These are phyloP conservation scores for Candida takata DNA, from an alignment of 805 yeast species.

Conservation along the genomic window DNA sequence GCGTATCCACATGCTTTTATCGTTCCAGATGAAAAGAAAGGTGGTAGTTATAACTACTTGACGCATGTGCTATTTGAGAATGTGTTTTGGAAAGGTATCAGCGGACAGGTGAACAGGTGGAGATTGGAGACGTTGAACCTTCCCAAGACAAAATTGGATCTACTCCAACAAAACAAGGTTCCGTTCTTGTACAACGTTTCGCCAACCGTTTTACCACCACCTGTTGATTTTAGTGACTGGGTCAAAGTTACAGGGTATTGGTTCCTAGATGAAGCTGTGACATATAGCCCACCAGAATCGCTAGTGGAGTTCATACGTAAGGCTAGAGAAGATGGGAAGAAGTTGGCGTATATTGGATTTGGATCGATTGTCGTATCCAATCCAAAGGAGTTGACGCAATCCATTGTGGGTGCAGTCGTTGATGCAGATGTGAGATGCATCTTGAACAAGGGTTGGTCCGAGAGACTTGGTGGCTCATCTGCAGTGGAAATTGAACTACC, in stretches of 20 bases:
- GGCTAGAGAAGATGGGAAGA: constrained; percentile 57
- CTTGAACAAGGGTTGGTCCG: constrained; percentile 93
- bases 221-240: constrained; percentile 93
- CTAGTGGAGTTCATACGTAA: constrained; percentile 50
- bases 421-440: constrained; percentile 82
- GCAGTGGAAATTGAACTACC: constrained; percentile 47
- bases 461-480: constrained; percentile 40
- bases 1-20: constrained; percentile 96
- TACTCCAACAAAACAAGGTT: constrained; percentile 67
- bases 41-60: constrained; percentile 87
- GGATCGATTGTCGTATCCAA: constrained; percentile 91
- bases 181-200: constrained; percentile 89
- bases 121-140: constrained; percentile 59
- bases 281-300: constrained; percentile 53
- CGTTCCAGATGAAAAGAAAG: constrained; percentile 88
- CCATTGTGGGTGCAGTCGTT: constrained; percentile 71
- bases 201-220: constrained; percentile 84
- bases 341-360: constrained; percentile 86
- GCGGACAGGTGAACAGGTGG: constrained; percentile 85
- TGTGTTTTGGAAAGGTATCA: constrained; percentile 87
- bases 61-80: constrained; percentile 92
- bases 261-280: constrained; percentile 67
- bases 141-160: constrained; percentile 61
- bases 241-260: constrained; percentile 94
- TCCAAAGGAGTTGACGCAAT: constrained; percentile 68